These are phyloP conservation scores for Euclidium syriacum DNA, from an alignment of 345 rosid species.

Conservation along the genomic window DNA sequence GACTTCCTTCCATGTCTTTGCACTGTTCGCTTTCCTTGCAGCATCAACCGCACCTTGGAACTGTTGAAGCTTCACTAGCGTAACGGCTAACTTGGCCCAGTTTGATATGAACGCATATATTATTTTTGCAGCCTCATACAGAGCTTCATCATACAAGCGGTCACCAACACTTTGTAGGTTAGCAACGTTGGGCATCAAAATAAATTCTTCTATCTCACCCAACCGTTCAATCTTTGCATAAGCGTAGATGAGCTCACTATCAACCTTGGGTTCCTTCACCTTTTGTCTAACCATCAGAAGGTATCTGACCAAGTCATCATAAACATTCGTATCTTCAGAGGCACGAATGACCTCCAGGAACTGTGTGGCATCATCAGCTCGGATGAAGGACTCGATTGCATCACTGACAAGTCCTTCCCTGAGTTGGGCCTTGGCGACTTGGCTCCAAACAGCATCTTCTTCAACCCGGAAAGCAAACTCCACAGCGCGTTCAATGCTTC, in stretches of 20 bases:
- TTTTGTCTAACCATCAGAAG: slow-evolving; percentile 98
- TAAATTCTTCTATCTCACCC: slow-evolving; percentile 90
- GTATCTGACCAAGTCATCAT: slow-evolving; percentile 93
- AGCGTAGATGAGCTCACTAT: slow-evolving; percentile 92
- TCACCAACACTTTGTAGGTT: slow-evolving; percentile 97
- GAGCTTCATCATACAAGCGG: slow-evolving; percentile 78
- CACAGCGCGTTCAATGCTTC: slow-evolving; percentile 83
- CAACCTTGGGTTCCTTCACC: slow-evolving; percentile 96
- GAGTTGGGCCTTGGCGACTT: slow-evolving; percentile 94
- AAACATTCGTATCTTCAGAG: slow-evolving; percentile 72
- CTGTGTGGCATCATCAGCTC: slow-evolving; percentile 82
- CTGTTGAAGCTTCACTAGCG: slow-evolving; percentile 88
- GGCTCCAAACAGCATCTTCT: slow-evolving; percentile 98
- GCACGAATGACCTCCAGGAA: slow-evolving; percentile 76
- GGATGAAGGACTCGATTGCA: slow-evolving; percentile 94
- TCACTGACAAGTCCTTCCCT: slow-evolving; percentile 94
- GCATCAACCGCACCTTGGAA: slow-evolving; percentile 99
- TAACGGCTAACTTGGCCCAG: slow-evolving; percentile 98
- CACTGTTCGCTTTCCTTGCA: slow-evolving; percentile 98
- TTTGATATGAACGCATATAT: slow-evolving; percentile 90
- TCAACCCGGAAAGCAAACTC: slow-evolving; percentile 98
- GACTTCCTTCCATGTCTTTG: slow-evolving; percentile 99
- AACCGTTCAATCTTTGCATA: slow-evolving; percentile 96
- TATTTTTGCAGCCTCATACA: slow-evolving; percentile 97
- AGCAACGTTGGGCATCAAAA: slow-evolving; percentile 98